Evolutionary conservation across 176 grass and related monocot species (phyloP).

Genomic region (Aechmea fasciata): DNA sequence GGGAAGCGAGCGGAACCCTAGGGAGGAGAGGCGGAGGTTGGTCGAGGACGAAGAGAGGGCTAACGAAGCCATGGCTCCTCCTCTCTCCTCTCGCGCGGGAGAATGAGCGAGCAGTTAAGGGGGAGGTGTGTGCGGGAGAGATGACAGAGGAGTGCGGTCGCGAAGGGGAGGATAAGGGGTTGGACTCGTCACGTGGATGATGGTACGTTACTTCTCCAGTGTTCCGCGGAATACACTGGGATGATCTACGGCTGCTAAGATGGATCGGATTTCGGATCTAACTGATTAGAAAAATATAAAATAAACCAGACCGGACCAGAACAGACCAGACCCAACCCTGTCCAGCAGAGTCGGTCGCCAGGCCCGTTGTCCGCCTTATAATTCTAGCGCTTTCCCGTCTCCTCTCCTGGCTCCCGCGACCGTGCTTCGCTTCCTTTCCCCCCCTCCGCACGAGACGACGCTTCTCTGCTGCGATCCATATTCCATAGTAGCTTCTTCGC

Average conservation of each 20-base stretch:
- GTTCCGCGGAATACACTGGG: background rate
- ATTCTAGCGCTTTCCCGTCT: slow-evolving; percentile 1
- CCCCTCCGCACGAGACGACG: background rate
- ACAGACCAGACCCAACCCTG: too few relatives aligned
- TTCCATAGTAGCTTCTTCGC: background rate
- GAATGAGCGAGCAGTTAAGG: background rate
- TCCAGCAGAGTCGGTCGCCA: too few relatives aligned
- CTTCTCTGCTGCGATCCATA: background rate
- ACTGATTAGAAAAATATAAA: background rate
- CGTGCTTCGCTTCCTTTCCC: background rate
- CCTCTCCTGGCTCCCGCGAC: background rate
- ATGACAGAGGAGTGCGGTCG: background rate
- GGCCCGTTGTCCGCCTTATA: background rate
- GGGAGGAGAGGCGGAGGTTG: slow-evolving; percentile 3
- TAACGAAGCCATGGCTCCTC: slow-evolving; percentile 18
- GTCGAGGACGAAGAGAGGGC: slow-evolving; percentile 27
- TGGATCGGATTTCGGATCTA: background rate
- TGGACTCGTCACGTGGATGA: background rate
- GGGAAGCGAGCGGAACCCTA: background rate
- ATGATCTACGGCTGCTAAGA: background rate
- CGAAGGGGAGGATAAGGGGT: background rate
- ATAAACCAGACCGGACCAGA: too few relatives aligned
- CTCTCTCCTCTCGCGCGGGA: background rate
- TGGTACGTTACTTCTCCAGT: background rate
- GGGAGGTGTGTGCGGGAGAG: slow-evolving; percentile 1